A percentile compares a stretch with the other conserved stretches of the same genome.
Evolutionary conservation across 1,284 basidiomycete genomes (phyloP).

Genomic region (Moesziomyces aphidis): DNA sequence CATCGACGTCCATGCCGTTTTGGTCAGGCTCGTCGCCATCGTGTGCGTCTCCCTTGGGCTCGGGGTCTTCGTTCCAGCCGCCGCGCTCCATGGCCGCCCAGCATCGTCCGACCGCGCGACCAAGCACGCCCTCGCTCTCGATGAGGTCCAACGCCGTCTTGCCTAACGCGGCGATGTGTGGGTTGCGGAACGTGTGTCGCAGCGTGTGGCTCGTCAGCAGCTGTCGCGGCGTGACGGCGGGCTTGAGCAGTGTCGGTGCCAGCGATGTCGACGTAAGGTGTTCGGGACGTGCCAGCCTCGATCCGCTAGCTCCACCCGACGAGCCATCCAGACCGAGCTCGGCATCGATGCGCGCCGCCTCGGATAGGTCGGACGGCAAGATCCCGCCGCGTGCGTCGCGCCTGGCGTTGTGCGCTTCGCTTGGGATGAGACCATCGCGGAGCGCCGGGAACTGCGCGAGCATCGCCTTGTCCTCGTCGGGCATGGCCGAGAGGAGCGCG

Average conservation of each 20-base stretch:
- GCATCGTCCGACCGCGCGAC: conserved; percentile 60
- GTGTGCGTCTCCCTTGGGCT: conserved; percentile 17
- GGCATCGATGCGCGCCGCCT: conserved; percentile 47
- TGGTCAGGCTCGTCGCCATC: conserved; percentile 16
- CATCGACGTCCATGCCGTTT: conserved; percentile 44
- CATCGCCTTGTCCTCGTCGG: conserved; percentile 46
- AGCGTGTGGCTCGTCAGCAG: conserved; percentile 63
- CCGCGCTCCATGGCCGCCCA: conserved; percentile 63
- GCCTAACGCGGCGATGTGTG: conserved; percentile 63
- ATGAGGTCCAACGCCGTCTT: conserved; percentile 66
- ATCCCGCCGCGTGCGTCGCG: conserved; percentile 30
- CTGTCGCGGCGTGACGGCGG: conserved; percentile 58
- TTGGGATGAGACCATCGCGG: conserved; percentile 27
- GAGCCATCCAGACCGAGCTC: conserved; percentile 41
- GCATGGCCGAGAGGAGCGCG: conserved; percentile 49
- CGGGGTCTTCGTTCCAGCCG: conserved; percentile 46
- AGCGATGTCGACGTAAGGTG: conserved; percentile 58
- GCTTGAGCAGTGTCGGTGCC: conserved; percentile 63
- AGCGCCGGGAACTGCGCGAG: conserved; percentile 38
- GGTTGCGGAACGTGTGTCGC: conserved; percentile 65
- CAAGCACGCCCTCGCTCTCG: conserved; percentile 64
- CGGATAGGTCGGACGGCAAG: conserved; percentile 39
- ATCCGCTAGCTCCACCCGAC: conserved; percentile 8
- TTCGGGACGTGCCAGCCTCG: conserved; percentile 22
- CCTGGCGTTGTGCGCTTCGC: conserved; percentile 19